Base-by-base conservation (phyloP, 1,284 basidiomycete genomes). In the Ceratorhiza oryzae-sativae region DNA sequence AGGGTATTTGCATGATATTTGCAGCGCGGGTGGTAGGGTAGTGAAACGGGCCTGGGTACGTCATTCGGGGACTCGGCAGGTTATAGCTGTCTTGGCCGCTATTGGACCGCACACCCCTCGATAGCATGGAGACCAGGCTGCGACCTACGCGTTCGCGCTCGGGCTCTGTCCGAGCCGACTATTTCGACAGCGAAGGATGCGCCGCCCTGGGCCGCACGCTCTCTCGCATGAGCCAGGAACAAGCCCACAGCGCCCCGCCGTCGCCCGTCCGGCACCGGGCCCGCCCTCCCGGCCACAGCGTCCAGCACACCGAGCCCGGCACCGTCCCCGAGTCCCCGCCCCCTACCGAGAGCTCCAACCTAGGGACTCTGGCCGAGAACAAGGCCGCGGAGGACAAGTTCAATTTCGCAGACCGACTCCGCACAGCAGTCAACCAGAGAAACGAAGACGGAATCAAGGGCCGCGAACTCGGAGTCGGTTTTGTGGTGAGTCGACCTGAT, bases 371-470 rank as follows among this genome's bases (percentile, higher is more conserved):
- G 45, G 61, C 51, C 10, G 61, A 51, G 46, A 30, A 65, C 27
- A 5, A 30, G 46, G 61, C 20, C 61, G 61, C 36, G 32, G 61
- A 51, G 20, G 61, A 51, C 2, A 65, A 65, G 27, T 65, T 65
- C 32, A 46, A 65, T 32, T 65, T 65, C 39, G 61, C 45, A 2
- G 61, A 65, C 23, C 4, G n/a, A 5, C n/a, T 65, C 12, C 25
- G 46, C n/a, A 13, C 2, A 13, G 46, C 46, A 30, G 32, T 65
- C 25, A 45, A 34, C 27, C 46, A 23, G 2, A 32, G 20, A 23
- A 8, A 51, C 30, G 46, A 65, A 27, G 60, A 62, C 18, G 61
- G 61, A 1, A 51, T 51, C 46, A 65, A 65, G 30, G 27, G 30
- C 2, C 61, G 61, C 1, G 45, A 48, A 34, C 27, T 49, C 1